Conservation (phyloP, 2,329 filamentous ascomycete genomes). For the Pestalotiopsis sp. region DNA sequence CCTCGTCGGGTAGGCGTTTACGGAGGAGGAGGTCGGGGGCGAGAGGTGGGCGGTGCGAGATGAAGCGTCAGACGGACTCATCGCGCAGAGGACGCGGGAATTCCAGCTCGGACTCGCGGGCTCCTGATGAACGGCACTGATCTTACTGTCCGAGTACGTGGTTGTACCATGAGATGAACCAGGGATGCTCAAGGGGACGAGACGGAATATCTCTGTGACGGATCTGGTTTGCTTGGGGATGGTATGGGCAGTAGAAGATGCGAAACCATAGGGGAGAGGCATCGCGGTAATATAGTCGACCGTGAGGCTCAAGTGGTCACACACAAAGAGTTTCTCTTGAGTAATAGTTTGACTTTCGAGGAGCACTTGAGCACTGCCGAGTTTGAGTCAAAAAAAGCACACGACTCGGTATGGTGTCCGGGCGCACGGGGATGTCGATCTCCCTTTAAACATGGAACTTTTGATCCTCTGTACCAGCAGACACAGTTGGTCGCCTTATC, state of each 20-base stretch:
- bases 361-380: background rate
- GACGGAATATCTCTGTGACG: conserved; percentile 1
- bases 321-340: conserved; percentile 10
- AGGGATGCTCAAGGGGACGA: conserved; percentile 3
- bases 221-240: background rate
- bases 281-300: background rate
- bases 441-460: background rate
- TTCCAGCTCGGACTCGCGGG: background rate
- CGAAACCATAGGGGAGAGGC: conserved; percentile 10
- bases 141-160: background rate
- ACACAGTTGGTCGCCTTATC: background rate
- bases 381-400: background rate
- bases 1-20: conserved; percentile 14
- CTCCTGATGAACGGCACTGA: background rate
- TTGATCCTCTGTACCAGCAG: background rate
- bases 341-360: conserved; percentile 3
- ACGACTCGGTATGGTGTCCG: background rate
- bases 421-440: background rate
- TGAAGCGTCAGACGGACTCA: conserved; percentile 7
- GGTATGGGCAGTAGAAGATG: conserved; percentile 4
- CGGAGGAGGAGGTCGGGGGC: conserved; percentile 9
- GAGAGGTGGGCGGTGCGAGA: background rate
- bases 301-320: background rate
- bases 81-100: conserved; percentile 10
- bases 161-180: background rate